phyloP scores from a whole-genome alignment of 176 grass and related monocot species.

The Phoenix roebelenii region DNA sequence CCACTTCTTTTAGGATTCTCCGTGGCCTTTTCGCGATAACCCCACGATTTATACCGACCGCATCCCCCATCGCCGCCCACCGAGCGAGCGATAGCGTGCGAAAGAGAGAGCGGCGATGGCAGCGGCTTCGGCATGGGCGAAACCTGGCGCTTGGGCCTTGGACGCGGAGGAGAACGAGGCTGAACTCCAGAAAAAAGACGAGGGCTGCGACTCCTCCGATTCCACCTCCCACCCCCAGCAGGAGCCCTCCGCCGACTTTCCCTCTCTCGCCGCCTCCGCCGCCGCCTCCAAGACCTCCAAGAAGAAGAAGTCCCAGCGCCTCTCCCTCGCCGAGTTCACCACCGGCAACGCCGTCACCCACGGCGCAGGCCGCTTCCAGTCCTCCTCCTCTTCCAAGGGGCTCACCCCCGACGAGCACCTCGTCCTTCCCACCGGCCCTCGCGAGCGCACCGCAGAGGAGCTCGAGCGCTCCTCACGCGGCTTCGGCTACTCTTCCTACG shows the following conservation, averaged over 20 bases:
- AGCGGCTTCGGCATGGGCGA: conserved; percentile 50
- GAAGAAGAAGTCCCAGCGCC: conserved; percentile 53
- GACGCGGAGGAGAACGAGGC: conserved; percentile 61
- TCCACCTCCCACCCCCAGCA: neutral
- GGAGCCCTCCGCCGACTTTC: conserved; percentile 31
- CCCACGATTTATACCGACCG: too few relatives aligned
- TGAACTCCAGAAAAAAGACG: too few relatives aligned
- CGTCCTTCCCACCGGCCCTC: conserved; percentile 37
- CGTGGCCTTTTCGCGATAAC: too few relatives aligned
- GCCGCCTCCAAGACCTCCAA: conserved; percentile 45
- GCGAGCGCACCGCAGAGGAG: conserved; percentile 51
- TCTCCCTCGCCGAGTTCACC: conserved; percentile 36
- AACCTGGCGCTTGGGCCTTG: conserved; percentile 59
- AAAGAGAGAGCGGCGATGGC: conserved; percentile 22
- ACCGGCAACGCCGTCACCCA: conserved; percentile 21
- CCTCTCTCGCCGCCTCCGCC: conserved; percentile 26
- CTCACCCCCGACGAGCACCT: conserved; percentile 16
- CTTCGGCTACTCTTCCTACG: conserved; percentile 26
- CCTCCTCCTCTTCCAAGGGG: conserved; percentile 14
- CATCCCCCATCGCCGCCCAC: too few relatives aligned
- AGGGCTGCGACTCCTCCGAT: neutral
- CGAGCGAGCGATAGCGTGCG: too few relatives aligned
- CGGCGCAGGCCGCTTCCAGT: neutral
- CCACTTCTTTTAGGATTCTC: too few relatives aligned
- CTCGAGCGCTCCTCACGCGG: conserved; percentile 33